Evolutionary conservation across 2,329 filamentous ascomycete species (phyloP).

Genomic region (Diaporthe citriasiana): DNA sequence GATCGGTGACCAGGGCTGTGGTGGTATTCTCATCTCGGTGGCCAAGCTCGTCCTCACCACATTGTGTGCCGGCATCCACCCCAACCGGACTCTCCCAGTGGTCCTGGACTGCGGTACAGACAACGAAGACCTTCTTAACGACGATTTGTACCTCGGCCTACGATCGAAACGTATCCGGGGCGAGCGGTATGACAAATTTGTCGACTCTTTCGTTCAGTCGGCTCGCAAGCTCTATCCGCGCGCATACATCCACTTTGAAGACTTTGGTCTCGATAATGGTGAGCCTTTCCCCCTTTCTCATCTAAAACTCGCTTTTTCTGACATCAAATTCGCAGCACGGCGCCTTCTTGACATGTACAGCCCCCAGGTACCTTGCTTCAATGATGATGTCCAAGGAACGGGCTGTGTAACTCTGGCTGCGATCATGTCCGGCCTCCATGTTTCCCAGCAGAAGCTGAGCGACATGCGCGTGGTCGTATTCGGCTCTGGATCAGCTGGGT

Average conservation of each 20-base stretch:
- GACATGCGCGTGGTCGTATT: conserved; percentile 83
- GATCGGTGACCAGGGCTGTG: conserved; percentile 90
- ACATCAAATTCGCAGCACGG: conserved; percentile 62
- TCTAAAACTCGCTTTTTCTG: neutral
- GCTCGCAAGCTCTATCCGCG: conserved; percentile 80
- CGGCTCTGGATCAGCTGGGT: conserved; percentile 85
- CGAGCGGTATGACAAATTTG: conserved; percentile 80
- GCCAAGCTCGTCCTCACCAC: conserved; percentile 89
- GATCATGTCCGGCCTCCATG: conserved; percentile 81
- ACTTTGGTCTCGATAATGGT: conserved; percentile 84
- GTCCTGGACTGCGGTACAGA: conserved; percentile 90
- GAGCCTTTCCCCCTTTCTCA: conserved; percentile 35
- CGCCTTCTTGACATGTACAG: conserved; percentile 83
- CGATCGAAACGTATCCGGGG: conserved; percentile 76
- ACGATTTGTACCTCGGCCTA: conserved; percentile 85
- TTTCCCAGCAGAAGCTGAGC: conserved; percentile 74
- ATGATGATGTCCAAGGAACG: conserved; percentile 91
- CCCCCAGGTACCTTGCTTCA: conserved; percentile 84
- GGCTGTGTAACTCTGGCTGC: conserved; percentile 89
- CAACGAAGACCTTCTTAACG: conserved; percentile 80
- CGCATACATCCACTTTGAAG: conserved; percentile 91
- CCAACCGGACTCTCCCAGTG: conserved; percentile 82
- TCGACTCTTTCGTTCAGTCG: conserved; percentile 79
- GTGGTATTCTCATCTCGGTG: conserved; percentile 85
- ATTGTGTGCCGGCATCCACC: conserved; percentile 88